A percentile compares a stretch with the other conserved stretches of the same genome.
phyloP scores from a whole-genome alignment of 106 monocot genomes.

The Apostasia ramifera region DNA sequence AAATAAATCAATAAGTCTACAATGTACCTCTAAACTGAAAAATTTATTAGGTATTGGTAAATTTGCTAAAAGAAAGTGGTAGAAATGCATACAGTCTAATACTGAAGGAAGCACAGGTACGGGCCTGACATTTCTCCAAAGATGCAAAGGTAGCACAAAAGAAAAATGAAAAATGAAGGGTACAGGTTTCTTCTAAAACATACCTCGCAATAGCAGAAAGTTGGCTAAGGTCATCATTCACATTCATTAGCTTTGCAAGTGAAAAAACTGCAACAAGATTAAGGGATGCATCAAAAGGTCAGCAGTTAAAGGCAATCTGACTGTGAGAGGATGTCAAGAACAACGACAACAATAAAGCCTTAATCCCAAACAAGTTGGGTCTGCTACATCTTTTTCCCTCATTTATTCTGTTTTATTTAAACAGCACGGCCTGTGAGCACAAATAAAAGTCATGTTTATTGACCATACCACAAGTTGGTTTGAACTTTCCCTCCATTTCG shows the following conservation, averaged over 20 bases:
- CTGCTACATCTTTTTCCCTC: too few species aligned
- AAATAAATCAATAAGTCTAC: neutral
- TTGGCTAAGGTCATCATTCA: slow-evolving; percentile 57
- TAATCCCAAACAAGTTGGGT: too few species aligned
- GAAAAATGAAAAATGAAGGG: neutral
- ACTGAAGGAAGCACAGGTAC: neutral
- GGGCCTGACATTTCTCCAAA: neutral
- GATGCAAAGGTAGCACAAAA: neutral
- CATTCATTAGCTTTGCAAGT: slow-evolving; percentile 97
- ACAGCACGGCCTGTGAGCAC: too few species aligned
- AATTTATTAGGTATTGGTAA: neutral
- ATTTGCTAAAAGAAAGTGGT: neutral
- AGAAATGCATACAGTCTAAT: neutral
- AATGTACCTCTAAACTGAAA: neutral
- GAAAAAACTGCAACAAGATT: slow-evolving; percentile 56
- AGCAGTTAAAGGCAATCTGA: neutral
- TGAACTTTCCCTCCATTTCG: too few species aligned
- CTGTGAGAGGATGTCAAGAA: neutral
- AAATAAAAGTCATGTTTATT: too few species aligned
- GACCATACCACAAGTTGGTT: too few species aligned
- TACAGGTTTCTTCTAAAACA: neutral
- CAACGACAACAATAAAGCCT: too few species aligned
- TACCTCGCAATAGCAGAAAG: slow-evolving; percentile 94
- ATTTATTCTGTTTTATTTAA: too few species aligned
- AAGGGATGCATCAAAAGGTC: neutral